Conservation (phyloP, 2,329 filamentous ascomycete species). For the Nothophoma quercina region DNA sequence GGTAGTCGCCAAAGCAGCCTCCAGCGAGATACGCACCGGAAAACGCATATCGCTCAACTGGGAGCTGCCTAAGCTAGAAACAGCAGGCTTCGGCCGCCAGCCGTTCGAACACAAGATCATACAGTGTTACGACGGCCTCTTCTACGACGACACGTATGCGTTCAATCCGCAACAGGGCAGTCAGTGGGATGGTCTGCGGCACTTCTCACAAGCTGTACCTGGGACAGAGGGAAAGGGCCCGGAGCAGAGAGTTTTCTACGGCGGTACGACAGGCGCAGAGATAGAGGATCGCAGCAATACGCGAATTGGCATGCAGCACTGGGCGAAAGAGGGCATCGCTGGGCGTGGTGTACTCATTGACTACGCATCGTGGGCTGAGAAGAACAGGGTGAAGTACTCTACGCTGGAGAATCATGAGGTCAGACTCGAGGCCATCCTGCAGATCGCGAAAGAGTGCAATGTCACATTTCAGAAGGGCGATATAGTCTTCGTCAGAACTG, state of each 20-base stretch:
- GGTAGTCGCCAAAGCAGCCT: constrained; percentile 57
- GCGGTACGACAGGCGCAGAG: constrained; percentile 27
- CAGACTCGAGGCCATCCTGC: constrained; percentile 14
- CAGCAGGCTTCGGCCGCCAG: constrained; percentile 59
- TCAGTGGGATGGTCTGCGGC: background rate
- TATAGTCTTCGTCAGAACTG: constrained; percentile 30
- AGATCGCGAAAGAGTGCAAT: constrained; percentile 20
- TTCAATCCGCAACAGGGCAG: constrained; percentile 6
- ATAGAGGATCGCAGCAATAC: constrained; percentile 27
- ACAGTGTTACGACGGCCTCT: constrained; percentile 49
- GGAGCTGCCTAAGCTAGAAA: constrained; percentile 62
- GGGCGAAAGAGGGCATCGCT: constrained; percentile 29
- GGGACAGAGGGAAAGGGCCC: constrained; percentile 9
- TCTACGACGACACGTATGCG: constrained; percentile 20
- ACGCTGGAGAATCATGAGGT: constrained; percentile 18
- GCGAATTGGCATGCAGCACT: constrained; percentile 26
- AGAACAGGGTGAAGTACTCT: constrained; percentile 22
- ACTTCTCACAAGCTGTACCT: constrained; percentile 21
- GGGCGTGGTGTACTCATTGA: constrained; percentile 31
- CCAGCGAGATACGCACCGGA: constrained; percentile 59
- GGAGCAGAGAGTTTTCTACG: constrained; percentile 27
- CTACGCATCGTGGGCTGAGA: constrained; percentile 25
- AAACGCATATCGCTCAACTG: constrained; percentile 60
- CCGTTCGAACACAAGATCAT: constrained; percentile 59
- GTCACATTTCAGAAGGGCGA: constrained; percentile 28